These are phyloP conservation scores for Aspergillus sparsus DNA, from an alignment of 495 filamentous ascomycete genomes.

Conservation along the genomic window DNA sequence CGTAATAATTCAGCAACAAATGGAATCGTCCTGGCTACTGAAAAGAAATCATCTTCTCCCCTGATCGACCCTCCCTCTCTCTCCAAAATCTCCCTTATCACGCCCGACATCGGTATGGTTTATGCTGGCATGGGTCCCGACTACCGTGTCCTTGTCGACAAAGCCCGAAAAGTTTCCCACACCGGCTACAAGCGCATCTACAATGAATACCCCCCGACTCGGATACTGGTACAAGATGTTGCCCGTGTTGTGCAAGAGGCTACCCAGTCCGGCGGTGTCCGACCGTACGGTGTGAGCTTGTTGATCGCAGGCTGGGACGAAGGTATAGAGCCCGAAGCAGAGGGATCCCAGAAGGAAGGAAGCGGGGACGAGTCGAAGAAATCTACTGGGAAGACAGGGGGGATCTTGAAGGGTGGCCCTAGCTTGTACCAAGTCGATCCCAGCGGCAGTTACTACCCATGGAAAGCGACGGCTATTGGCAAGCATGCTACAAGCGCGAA, in stretches of 20 bases:
- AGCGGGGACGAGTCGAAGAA: constrained; percentile 65
- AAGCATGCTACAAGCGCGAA: constrained; percentile 98
- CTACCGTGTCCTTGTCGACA: constrained; percentile 96
- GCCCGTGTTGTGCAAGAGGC: constrained; percentile 98
- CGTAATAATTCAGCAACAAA: constrained; percentile 71
- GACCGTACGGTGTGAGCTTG: constrained; percentile 95
- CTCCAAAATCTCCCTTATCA: constrained; percentile 97
- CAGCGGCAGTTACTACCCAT: constrained; percentile 94
- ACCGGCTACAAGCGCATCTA: constrained; percentile 99
- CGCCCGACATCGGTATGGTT: constrained; percentile 99
- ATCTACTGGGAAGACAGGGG: constrained; percentile 79
- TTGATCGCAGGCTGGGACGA: constrained; percentile 98
- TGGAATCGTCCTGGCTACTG: constrained; percentile 97
- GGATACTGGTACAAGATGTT: constrained; percentile 98
- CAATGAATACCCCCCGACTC: constrained; percentile 98
- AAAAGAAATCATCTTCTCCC: constrained; percentile 98
- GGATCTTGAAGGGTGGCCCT: constrained; percentile 91
- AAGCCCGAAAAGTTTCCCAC: constrained; percentile 97
- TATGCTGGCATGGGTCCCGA: constrained; percentile 99
- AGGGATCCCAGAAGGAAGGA: constrained; percentile 46
- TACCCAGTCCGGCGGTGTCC: constrained; percentile 94
- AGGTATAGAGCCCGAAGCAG: constrained; percentile 79
- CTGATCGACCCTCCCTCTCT: constrained; percentile 91
- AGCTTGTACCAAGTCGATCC: constrained; percentile 99
- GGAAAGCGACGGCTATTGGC: constrained; percentile 98